These are phyloP conservation scores for Myxozyma udenii DNA, from an alignment of 805 yeast species.

Conservation along the genomic window DNA sequence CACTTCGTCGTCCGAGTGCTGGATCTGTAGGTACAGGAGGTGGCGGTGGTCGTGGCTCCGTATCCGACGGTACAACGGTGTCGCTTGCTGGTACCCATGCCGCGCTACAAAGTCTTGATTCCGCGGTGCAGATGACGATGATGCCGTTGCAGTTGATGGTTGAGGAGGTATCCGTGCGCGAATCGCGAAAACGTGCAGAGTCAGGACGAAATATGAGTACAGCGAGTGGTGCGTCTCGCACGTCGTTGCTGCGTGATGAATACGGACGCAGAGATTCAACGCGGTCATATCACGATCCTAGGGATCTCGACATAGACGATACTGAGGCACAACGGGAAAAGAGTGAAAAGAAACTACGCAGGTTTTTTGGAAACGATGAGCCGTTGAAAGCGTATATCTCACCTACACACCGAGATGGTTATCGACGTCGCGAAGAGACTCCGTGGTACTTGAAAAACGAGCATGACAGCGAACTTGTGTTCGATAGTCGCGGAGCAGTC, in stretches of 20 bases:
- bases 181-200: constrained; percentile 3
- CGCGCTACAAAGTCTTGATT: constrained; percentile 10
- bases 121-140: constrained; percentile 12
- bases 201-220: background rate
- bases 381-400: constrained; percentile 13
- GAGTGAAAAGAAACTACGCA: constrained; percentile 19
- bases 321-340: constrained; percentile 7
- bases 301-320: background rate
- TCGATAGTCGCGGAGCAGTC: constrained; percentile 64
- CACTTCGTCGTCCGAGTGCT: background rate
- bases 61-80: background rate
- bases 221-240: background rate
- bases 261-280: background rate
- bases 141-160: constrained; percentile 23
- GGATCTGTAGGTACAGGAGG: background rate
- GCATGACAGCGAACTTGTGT: constrained; percentile 48
- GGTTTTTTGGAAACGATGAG: constrained; percentile 20
- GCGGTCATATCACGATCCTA: background rate
- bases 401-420: background rate
- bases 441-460: constrained; percentile 57
- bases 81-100: background rate
- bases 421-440: constrained; percentile 20
- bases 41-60: no score
- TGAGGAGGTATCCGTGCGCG: constrained; percentile 20
- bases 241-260: background rate